Evolutionary conservation across 2,329 filamentous ascomycete species (phyloP).

Genomic region (Curvularia eragrostidis): DNA sequence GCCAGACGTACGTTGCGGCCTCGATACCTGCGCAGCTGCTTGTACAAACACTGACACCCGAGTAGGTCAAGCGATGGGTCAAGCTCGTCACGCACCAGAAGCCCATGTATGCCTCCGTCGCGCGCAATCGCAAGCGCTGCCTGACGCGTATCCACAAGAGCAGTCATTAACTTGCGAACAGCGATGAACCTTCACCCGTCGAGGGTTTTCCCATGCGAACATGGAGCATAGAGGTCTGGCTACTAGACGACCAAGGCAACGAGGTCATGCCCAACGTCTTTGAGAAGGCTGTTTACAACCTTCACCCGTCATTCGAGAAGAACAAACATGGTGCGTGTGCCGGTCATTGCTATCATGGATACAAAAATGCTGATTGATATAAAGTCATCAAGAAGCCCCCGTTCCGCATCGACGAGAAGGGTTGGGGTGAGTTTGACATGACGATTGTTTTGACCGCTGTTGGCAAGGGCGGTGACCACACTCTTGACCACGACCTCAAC

Average conservation of each 20-base stretch:
- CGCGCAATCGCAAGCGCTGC: slow-evolving; percentile 25
- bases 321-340: slow-evolving; percentile 74
- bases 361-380: neutral
- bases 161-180: slow-evolving; percentile 47
- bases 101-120: slow-evolving; percentile 71
- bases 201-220: slow-evolving; percentile 90
- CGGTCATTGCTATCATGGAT: neutral
- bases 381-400: slow-evolving; percentile 76
- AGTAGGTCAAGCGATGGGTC: slow-evolving; percentile 80
- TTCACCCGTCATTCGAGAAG: slow-evolving; percentile 92
- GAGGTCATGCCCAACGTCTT: slow-evolving; percentile 84
- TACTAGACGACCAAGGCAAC: slow-evolving; percentile 86
- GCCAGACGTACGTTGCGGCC: slow-evolving; percentile 52
- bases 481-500: slow-evolving; percentile 87
- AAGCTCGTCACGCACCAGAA: slow-evolving; percentile 93
- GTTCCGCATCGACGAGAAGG: slow-evolving; percentile 89
- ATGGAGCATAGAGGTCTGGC: slow-evolving; percentile 87
- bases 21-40: neutral
- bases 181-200: slow-evolving; percentile 79
- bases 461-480: slow-evolving; percentile 83
- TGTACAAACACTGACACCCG: slow-evolving; percentile 18
- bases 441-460: slow-evolving; percentile 80
- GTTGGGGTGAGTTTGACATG: slow-evolving; percentile 99
- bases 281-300: slow-evolving; percentile 88
- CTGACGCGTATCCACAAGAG: slow-evolving; percentile 18